A percentile compares a stretch with the other conserved stretches of the same genome.
phyloP scores from a whole-genome alignment of 164 flowering plant species.

The Houttuynia cordata region DNA sequence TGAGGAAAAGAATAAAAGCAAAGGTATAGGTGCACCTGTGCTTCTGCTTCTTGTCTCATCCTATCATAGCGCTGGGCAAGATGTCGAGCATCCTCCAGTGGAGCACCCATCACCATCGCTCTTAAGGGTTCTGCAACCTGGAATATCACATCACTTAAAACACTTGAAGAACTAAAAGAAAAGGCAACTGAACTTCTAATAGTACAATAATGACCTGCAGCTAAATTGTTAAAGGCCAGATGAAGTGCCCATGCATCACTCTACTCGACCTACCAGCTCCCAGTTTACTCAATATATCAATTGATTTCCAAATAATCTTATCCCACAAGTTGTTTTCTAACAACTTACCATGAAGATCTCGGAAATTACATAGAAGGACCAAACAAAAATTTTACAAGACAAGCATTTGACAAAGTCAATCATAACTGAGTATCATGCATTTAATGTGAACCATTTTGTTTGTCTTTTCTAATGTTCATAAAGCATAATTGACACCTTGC shows the following conservation, averaged over 20 bases:
- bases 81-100: conserved; percentile 68
- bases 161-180: not conserved
- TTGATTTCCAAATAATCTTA: too few relatives aligned
- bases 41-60: conserved; percentile 62
- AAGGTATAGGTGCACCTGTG: conserved; percentile 27
- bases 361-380: too few relatives aligned
- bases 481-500: too few relatives aligned
- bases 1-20: too few relatives aligned
- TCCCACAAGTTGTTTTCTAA: not conserved
- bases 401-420: not conserved
- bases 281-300: too few relatives aligned
- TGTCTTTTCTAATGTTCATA: too few relatives aligned
- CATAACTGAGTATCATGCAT: not conserved
- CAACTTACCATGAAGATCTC: not conserved
- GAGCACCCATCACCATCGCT: conserved; percentile 58
- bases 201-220: not conserved
- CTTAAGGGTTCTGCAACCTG: conserved; percentile 65
- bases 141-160: not conserved
- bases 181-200: not conserved
- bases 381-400: not conserved
- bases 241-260: not conserved
- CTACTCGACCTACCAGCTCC: not conserved
- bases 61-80: conserved; percentile 64
- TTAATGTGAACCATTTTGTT: too few relatives aligned
- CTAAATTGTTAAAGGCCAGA: not conserved